Evolutionary conservation across 345 rosid genomes (phyloP).

Genomic region (Citrus cavaleriei): DNA sequence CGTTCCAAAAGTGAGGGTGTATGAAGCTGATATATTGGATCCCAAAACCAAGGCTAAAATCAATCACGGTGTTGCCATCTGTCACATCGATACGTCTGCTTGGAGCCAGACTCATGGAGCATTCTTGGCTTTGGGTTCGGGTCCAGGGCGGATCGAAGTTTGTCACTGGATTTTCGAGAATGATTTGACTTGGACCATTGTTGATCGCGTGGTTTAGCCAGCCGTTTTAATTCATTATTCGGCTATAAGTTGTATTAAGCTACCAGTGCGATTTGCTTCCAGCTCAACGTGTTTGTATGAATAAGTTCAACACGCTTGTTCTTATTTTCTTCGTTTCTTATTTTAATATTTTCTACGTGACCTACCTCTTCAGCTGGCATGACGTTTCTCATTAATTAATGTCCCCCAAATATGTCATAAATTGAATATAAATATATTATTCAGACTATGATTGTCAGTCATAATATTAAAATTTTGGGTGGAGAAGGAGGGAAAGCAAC

Average conservation of each 20-base stretch:
- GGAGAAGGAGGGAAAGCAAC: too few species aligned
- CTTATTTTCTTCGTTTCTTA: too few species aligned
- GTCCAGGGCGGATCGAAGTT: slow-evolving; percentile 76
- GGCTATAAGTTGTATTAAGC: background rate
- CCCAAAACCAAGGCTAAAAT: slow-evolving; percentile 39
- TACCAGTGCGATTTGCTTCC: background rate
- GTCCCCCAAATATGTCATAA: too few species aligned
- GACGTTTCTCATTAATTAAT: too few species aligned
- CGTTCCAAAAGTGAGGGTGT: slow-evolving; percentile 85
- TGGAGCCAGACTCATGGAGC: slow-evolving; percentile 88
- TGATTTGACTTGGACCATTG: slow-evolving; percentile 68
- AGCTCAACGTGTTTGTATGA: background rate
- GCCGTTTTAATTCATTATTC: background rate
- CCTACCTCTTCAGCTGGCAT: too few species aligned
- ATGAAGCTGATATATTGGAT: slow-evolving; percentile 66
- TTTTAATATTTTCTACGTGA: too few species aligned
- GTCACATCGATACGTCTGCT: slow-evolving; percentile 74
- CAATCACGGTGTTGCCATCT: slow-evolving; percentile 78
- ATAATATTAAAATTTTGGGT: too few species aligned
- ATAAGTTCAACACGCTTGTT: too few species aligned
- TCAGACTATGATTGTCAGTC: too few species aligned
- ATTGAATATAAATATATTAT: too few species aligned
- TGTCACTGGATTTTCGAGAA: slow-evolving; percentile 93
- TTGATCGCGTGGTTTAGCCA: slow-evolving; percentile 10
- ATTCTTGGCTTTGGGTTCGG: slow-evolving; percentile 59